Base-by-base conservation (phyloP, 2,329 filamentous ascomycete species). In the Fusarium tanahbumbuense region DNA sequence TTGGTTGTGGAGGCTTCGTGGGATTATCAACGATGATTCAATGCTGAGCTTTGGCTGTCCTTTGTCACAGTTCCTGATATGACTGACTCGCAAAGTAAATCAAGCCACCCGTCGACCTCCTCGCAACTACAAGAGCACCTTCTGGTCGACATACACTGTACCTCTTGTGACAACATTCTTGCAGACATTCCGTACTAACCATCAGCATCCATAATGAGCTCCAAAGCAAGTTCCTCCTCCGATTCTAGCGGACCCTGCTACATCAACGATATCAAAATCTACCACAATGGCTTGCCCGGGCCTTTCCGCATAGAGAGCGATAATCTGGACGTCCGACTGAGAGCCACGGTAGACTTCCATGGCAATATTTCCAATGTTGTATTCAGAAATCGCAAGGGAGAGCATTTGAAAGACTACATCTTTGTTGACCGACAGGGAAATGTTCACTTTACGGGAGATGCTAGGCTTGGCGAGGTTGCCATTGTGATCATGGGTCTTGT, bases 1-100 rank as follows among this genome's bases (percentile, higher is more conserved):
- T 37, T 3, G 3, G 16, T 11, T 37, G 18, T 11, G 16, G 34
- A 37, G 34, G 18, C 3, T 10, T 18, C 3, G 10, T 37, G 34
- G 34, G 5, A 37, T 6, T 18, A 2, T 6, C 1, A n/a, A n/a
- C 9, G 2, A 3, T n/a, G 16, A n/a, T 37, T 37, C 1, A 37
- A 6, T 37, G 16, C 16, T 11, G 5, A 37, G 10, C 8, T 34
- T 34, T 34, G 8, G 13, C 1, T 7, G 30, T 32, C 9, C 9
- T n/a, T 37, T 37, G 1, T n/a, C 34, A n/a, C 16, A 4, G 34
- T 7, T 5, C 34, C 18, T 3, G 1, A 11, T 18, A n/a, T n/a
- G 9, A 11, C 34, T 37, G 16, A 34, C 16, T 18, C 34, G 9
- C 9, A n/a, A 11, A 6, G 16, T 37, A 37, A 11, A 37, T 18